Conservation (phyloP, 2,329 filamentous ascomycete species). For the Lomentospora prolificans region DNA sequence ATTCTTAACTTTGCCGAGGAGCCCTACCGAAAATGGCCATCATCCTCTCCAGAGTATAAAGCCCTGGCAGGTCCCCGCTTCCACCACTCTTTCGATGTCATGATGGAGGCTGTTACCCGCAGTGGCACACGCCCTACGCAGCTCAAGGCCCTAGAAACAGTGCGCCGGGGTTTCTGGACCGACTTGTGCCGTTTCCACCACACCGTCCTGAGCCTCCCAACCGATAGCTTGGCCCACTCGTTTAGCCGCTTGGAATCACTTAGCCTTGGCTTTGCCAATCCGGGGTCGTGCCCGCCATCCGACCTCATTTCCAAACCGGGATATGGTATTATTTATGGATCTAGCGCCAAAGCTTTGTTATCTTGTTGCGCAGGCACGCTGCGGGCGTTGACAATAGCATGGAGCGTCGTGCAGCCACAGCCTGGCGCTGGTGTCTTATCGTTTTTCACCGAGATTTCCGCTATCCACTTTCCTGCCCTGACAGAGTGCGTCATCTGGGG, state of each 20-base stretch:
- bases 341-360: not conserved
- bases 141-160: not conserved
- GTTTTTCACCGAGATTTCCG: not conserved
- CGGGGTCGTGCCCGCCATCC: not conserved
- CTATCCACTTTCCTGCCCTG: not conserved
- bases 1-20: not conserved
- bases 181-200: not conserved
- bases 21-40: not conserved
- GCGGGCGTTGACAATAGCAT: not conserved
- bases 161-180: not conserved
- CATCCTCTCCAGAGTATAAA: not conserved
- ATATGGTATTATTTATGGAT: no score
- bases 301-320: no score
- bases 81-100: not conserved
- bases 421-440: not conserved
- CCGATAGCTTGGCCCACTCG: not conserved
- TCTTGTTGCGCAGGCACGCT: not conserved
- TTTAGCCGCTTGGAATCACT: not conserved
- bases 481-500: not conserved
- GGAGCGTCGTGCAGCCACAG: not conserved
- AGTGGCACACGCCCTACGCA: not conserved
- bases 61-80: not conserved
- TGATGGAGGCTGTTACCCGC: not conserved
- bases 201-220: not conserved
- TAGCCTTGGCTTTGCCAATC: not conserved